Percentiles rank a stretch among this genome's conserved stretches.
Conservation (phyloP, 768 basidiomycete genomes). For the Leucocoprinus leucothites region DNA sequence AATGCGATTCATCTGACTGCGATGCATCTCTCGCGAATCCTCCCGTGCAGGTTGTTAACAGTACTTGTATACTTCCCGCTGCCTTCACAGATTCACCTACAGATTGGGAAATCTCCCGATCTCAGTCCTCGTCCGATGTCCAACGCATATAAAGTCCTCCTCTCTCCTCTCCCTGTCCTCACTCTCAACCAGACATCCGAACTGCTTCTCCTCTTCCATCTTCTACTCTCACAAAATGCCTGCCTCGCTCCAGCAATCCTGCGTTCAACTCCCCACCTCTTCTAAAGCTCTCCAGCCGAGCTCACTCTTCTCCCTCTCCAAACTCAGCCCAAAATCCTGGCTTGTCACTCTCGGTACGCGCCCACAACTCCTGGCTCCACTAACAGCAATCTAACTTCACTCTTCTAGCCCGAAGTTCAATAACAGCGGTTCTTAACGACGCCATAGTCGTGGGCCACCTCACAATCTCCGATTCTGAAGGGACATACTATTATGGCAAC, state of each 20-base stretch:
- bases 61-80: slow-evolving; percentile 18
- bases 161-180: slow-evolving; percentile 10
- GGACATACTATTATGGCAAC: slow-evolving; percentile 55
- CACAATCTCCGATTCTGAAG: slow-evolving; percentile 59
- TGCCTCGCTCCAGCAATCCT: slow-evolving; percentile 32
- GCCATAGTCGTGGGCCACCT: slow-evolving; percentile 59
- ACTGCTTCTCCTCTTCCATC: neutral
- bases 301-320: slow-evolving; percentile 40
- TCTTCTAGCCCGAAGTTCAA: slow-evolving; percentile 52
- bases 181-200: neutral
- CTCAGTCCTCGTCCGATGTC: slow-evolving; percentile 6
- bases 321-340: slow-evolving; percentile 48
- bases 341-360: slow-evolving; percentile 44
- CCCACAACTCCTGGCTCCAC: slow-evolving; percentile 4
- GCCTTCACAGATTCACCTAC: slow-evolving; percentile 6
- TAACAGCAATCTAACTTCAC: neutral
- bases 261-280: slow-evolving; percentile 39
- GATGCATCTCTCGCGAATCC: slow-evolving; percentile 29
- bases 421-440: slow-evolving; percentile 54
- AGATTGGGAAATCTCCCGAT: slow-evolving; percentile 13
- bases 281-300: slow-evolving; percentile 41
- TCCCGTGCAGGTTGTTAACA: slow-evolving; percentile 24
- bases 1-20: slow-evolving; percentile 28
- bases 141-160: slow-evolving; percentile 11
- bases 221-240: slow-evolving; percentile 27